Evolutionary conservation across 768 basidiomycete species (phyloP), one percentile per base, ranked within the genome.

Genomic region (Phylloporus rhodoxanthus): DNA sequence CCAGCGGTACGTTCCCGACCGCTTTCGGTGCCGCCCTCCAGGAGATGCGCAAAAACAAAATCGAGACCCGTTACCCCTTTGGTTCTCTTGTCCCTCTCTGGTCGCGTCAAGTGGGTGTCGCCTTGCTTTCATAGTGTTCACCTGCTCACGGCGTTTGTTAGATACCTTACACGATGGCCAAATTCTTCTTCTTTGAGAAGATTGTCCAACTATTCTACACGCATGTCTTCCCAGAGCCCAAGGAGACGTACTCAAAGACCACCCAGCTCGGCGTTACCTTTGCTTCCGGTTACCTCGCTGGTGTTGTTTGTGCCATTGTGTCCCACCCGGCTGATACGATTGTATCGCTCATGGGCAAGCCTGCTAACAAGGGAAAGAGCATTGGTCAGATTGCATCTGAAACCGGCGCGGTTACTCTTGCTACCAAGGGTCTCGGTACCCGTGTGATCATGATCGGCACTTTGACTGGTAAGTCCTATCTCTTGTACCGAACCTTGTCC

Each of bases 321-420:
- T 97, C 94, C 14, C 93, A 97, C 68, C 93, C 93, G 44, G 93
- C 93, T 60, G 93, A 97, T 69, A 86, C 93, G 28, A 70, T 97
- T 57, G 87, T 96, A 57, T 95, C 92, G 51, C 83, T 83, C 70
- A 91, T 95, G 72, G 91, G 93, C 68, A 97, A 97, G 78, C 77
- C 81, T 54, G 68, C 76, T 54, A 88, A 91, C 78, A 85, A 80
- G 75, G 87, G 88, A 73, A 91, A 91, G 76, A 71, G 76, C 44
- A 65, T 82, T 51, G 87, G 86, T 11, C 57, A 75, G 52, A 88
- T 93, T 54, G 79, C 83, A 25, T 73, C 71, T 28, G 90, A 93
- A 62, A 81, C 84, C 43, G 87, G 88, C 11, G 37, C 82, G 47
- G 69, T 70, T 20, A 65, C 74, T 41, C 76, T 93, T 42, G 79